Evolutionary conservation across 2,329 filamentous ascomycete genomes (phyloP).

Genomic region (Teratosphaeria pseudoeucalypti): DNA sequence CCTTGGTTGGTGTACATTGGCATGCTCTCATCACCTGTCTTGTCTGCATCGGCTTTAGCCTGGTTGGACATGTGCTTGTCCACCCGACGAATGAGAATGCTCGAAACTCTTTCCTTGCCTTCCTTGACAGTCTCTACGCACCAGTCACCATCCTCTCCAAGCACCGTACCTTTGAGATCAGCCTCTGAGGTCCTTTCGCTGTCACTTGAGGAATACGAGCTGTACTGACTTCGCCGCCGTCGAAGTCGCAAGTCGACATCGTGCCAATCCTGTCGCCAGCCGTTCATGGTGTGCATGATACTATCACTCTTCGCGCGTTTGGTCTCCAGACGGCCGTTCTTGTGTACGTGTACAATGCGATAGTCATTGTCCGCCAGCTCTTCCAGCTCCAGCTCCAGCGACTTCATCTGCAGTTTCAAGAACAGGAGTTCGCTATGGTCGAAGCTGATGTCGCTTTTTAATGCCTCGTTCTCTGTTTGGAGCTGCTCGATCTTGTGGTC

Average conservation of each 20-base stretch:
- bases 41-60: background rate
- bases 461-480: constrained; percentile 27
- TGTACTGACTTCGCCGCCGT: constrained; percentile 19
- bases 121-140: constrained; percentile 18
- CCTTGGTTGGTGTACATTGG: background rate
- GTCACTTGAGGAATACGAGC: constrained; percentile 10
- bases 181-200: constrained; percentile 4
- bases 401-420: constrained; percentile 30
- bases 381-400: constrained; percentile 24
- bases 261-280: constrained; percentile 27
- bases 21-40: constrained; percentile 1
- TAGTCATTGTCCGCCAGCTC: background rate
- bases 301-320: constrained; percentile 7
- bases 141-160: constrained; percentile 11
- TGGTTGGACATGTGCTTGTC: constrained; percentile 6
- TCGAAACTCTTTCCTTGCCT: constrained; percentile 13
- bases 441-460: constrained; percentile 28
- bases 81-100: constrained; percentile 17
- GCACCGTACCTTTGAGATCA: constrained; percentile 4
- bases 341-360: constrained; percentile 7
- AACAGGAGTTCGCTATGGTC: constrained; percentile 30
- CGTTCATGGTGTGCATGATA: constrained; percentile 23
- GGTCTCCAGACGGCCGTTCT: constrained; percentile 6
- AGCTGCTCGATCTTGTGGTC: constrained; percentile 22
- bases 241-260: constrained; percentile 25